Evolutionary conservation across 225 moss, liverwort and hornwort genomes (phyloP).

Genomic region (Climacium dendroides): DNA sequence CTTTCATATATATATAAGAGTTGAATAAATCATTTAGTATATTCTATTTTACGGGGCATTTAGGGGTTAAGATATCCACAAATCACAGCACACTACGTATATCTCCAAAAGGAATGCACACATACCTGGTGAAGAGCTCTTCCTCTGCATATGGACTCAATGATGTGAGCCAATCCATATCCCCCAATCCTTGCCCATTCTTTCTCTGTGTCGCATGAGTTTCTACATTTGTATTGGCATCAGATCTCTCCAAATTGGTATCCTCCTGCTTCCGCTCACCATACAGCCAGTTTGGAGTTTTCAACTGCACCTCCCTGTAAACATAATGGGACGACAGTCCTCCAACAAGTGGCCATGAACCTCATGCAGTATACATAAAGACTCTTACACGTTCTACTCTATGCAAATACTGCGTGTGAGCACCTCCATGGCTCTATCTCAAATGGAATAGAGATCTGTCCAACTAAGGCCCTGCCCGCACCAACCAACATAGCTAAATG

Average conservation of each 20-base stretch:
- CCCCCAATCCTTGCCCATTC: conserved; percentile 37
- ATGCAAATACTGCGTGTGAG: too few relatives aligned
- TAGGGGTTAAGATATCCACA: background rate
- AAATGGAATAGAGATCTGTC: background rate
- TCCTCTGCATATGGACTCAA: conserved; percentile 42
- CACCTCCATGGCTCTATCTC: background rate
- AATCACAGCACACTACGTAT: background rate
- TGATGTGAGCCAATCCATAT: conserved; percentile 68
- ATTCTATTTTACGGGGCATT: background rate
- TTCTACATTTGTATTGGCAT: background rate
- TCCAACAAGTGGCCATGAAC: background rate
- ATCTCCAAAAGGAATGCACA: background rate
- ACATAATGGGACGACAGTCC: background rate
- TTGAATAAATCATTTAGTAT: background rate
- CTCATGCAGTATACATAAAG: background rate
- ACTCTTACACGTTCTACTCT: background rate
- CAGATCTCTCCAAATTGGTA: background rate
- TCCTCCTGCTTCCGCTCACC: conserved; percentile 67
- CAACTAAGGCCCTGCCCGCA: background rate
- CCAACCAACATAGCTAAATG: background rate
- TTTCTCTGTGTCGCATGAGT: conserved; percentile 8
- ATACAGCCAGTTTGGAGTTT: conserved; percentile 90
- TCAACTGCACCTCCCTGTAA: conserved; percentile 79
- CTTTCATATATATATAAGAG: background rate
- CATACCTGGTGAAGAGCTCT: conserved; percentile 43